Percentiles rank a stretch among this genome's conserved stretches.
Conservation (phyloP, 441 rosid species). For the Jatropha multifida region DNA sequence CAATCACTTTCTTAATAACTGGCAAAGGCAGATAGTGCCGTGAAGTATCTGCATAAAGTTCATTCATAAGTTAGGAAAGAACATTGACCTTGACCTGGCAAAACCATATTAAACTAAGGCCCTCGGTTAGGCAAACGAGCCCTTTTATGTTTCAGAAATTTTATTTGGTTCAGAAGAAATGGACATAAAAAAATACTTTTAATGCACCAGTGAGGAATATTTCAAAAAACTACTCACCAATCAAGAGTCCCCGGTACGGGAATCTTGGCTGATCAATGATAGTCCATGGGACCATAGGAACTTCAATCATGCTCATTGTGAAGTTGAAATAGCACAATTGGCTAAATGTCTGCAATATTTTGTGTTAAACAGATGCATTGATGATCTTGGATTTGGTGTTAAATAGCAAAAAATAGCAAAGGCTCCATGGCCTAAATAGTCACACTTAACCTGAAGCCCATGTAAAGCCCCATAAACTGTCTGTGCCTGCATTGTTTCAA, state of each 20-base stretch:
- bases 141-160: not conserved
- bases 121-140: not conserved
- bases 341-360: conserved; percentile 63
- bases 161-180: not conserved
- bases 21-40: conserved; percentile 67
- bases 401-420: conserved; percentile 4
- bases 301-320: conserved; percentile 38
- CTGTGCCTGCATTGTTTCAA: conserved; percentile 46
- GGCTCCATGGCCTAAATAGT: conserved; percentile 7
- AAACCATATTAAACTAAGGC: not conserved
- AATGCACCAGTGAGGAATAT: not conserved
- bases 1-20: conserved; percentile 61
- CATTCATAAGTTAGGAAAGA: conserved; percentile 9
- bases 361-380: conserved; percentile 6
- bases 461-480: conserved; percentile 73
- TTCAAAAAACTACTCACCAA: conserved; percentile 40
- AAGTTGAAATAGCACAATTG: conserved; percentile 60
- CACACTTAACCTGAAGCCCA: conserved; percentile 59
- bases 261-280: conserved; percentile 67
- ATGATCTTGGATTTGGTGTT: conserved; percentile 8
- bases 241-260: conserved; percentile 64
- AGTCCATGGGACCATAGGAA: conserved; percentile 59
- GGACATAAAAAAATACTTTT: not conserved
- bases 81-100: not conserved
- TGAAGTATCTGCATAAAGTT: conserved; percentile 59